Evolutionary conservation across 73 alveolate species (phyloP), one percentile per base, ranked within the genome.

Genomic region (Diophrys appendiculata): DNA sequence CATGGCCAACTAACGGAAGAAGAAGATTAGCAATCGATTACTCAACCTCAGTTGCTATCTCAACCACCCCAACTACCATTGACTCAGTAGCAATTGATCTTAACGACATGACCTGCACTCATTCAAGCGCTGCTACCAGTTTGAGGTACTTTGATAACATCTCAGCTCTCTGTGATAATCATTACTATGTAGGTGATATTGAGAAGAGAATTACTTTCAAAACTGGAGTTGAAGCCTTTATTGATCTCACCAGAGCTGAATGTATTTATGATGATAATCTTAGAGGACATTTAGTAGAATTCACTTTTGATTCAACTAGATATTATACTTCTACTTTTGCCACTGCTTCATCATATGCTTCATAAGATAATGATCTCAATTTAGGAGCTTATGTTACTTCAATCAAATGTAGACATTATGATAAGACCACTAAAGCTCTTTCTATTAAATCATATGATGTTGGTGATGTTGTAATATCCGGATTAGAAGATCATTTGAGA

Each of bases 141-240:
- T n/a, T n/a, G n/a, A n/a, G n/a, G n/a, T n/a, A n/a, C n/a, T n/a
- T n/a, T n/a, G n/a, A n/a, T n/a, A n/a, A n/a, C n/a, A n/a, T n/a
- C n/a, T n/a, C n/a, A n/a, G n/a, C n/a, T n/a, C n/a, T n/a, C n/a
- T 43, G 60, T 43, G 60, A 43, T 43, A 43, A 43, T 43, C 60
- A 43, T 43, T 43, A 43, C 18, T 43, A 43, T 43, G 60, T 43
- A 18, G 60, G 60, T 5, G 60, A 43, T 43, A 43, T 11, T 5
- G 18, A 43, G 60, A 43, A 43, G 18, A 11, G 18, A 18, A 43
- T 43, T 11, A 43, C 60, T 11, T 43, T 43, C 60, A 43, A 43
- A 43, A 11, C 60, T 18, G 60, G 60, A 43, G 60, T 43, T 18
- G 5, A 5, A 43, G 60, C 60, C 60, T 43, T 11, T 18, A 43